Evolutionary conservation across 208 protist genomes (phyloP), one percentile per base, ranked within the genome.

Genomic region (Acanthamoeba castellanii): DNA sequence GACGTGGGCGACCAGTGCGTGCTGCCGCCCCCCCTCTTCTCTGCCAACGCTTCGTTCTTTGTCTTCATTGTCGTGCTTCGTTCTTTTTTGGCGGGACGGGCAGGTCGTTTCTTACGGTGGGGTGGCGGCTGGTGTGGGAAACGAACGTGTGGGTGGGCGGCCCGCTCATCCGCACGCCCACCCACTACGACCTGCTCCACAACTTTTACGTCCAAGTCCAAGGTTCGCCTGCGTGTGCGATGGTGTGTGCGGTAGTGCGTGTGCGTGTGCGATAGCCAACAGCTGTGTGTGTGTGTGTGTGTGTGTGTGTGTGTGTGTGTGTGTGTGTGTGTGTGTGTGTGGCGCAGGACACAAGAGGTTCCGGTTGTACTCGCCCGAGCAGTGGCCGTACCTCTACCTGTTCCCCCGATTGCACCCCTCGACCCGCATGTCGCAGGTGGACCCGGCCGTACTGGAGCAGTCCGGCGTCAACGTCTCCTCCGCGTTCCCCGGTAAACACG

Each of bases 101-200:
- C 52, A 90, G 82, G 22, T 68, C 50, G 50, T 90, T 90, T 27
- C 37, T 93, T 5, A 78, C 64, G 27, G 88, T 93, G n/a, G 7
- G 27, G 1, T 93, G 88, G 88, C 55, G 88, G 2, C 8, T 7
- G 13, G 88, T 93, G 34, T 93, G 88, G 88, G 88, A 93, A 61
- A 93, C 66, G 32, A 93, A 93, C 45, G 61, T 93, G 55, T 93
- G 88, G 88, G 78, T 93, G 88, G 88, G 88, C 30, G 88, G 88
- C 1, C 88, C 88, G 27, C 42, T 70, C 64, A 37, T 93, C 14
- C 37, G 45, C 25, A 81, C 88, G 37, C 88, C 88, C 22, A 30
- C 42, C 25, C 88, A 93, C 50, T 93, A 93, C 47, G 88, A 93
- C 34, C 61, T 93, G 32, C 66, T 93, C 4, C 88, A 93, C 64